Percentiles rank a stretch among this genome's conserved stretches.
Conservation (phyloP, 2,329 filamentous ascomycete species). For the Cladophialophora yegresii region DNA sequence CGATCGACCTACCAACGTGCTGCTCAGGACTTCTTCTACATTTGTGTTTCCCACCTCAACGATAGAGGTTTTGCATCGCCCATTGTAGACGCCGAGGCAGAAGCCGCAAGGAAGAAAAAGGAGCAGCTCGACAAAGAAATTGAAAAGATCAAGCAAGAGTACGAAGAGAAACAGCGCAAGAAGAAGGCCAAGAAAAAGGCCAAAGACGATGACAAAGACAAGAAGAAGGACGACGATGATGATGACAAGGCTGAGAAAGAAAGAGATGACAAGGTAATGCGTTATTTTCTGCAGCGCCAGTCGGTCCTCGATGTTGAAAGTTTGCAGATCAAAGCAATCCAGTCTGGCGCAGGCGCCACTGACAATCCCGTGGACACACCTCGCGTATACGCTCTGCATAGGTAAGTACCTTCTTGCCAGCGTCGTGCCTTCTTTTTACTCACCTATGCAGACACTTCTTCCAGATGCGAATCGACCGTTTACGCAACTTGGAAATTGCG, state of each 20-base stretch:
- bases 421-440: slow-evolving; percentile 21
- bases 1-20: slow-evolving; percentile 18
- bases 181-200: slow-evolving; percentile 65
- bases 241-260: slow-evolving; percentile 51
- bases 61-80: slow-evolving; percentile 76
- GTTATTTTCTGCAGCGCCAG: neutral
- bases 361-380: slow-evolving; percentile 62
- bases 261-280: slow-evolving; percentile 57
- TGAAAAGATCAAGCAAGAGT: slow-evolving; percentile 54
- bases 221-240: slow-evolving; percentile 53
- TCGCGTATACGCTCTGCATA: slow-evolving; percentile 80
- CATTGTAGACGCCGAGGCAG: slow-evolving; percentile 48
- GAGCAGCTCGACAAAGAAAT: slow-evolving; percentile 50
- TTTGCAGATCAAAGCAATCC: slow-evolving; percentile 50
- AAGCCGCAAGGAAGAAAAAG: slow-evolving; percentile 47
- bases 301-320: slow-evolving; percentile 1
- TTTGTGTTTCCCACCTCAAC: slow-evolving; percentile 79
- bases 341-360: slow-evolving; percentile 47
- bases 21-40: slow-evolving; percentile 81
- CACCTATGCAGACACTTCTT: slow-evolving; percentile 66
- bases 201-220: slow-evolving; percentile 52
- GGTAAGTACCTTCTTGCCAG: slow-evolving; percentile 52
- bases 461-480: slow-evolving; percentile 77
- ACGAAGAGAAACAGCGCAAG: slow-evolving; percentile 74
- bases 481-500: slow-evolving; percentile 74